These are phyloP conservation scores for Citropsis articulata DNA, from an alignment of 345 rosid genomes.

Conservation along the genomic window DNA sequence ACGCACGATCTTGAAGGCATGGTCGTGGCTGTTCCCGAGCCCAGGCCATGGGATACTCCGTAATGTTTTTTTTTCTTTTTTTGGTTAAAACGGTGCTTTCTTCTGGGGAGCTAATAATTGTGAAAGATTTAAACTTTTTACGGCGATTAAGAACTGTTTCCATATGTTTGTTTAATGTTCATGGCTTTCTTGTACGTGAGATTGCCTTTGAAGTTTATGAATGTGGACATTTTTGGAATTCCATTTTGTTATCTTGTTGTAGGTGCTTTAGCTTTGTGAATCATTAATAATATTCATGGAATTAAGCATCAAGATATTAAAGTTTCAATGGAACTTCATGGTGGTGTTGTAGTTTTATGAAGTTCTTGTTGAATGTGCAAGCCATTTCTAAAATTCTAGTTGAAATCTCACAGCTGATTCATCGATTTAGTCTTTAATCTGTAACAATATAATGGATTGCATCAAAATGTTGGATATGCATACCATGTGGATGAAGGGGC, in stretches of 20 bases:
- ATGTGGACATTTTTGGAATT: background rate
- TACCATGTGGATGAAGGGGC: no score
- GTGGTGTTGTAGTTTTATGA: background rate
- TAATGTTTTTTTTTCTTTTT: slow-evolving; percentile 29
- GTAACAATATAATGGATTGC: background rate
- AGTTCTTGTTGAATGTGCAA: no score
- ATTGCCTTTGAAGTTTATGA: background rate
- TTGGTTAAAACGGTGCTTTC: background rate
- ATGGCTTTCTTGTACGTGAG: background rate
- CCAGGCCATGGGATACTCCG: slow-evolving; percentile 96
- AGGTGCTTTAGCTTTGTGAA: background rate
- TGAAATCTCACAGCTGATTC: background rate
- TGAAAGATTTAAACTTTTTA: background rate
- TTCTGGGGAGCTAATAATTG: slow-evolving; percentile 11
- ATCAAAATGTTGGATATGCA: background rate
- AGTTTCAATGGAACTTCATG: background rate
- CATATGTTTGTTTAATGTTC: background rate
- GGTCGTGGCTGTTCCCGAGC: slow-evolving; percentile 97
- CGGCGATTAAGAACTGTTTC: background rate
- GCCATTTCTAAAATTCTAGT: background rate
- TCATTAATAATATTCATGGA: background rate
- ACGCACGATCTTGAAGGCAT: slow-evolving; percentile 82
- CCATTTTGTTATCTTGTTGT: background rate
- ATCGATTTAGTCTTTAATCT: background rate
- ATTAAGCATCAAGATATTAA: background rate